Base-by-base conservation (phyloP, 2,329 filamentous ascomycete species). In the Diplocarpon rosae region DNA sequence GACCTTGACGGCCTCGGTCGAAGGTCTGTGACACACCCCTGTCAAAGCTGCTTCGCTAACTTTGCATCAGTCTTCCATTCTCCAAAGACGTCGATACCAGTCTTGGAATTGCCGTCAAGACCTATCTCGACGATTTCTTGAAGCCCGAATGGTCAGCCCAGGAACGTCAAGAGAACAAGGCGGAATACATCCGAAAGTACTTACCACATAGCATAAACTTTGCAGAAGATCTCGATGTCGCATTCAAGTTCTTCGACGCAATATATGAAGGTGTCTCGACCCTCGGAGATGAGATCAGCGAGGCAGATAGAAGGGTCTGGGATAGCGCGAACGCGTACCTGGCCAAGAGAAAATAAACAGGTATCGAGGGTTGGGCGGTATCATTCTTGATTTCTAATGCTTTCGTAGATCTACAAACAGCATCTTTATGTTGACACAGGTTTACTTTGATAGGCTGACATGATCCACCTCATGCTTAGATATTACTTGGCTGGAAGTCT, bases 21-120 rank as follows among this genome's bases (percentile, higher is more conserved):
- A 53, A 76, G 75, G 86, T 90, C 71, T 59, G 76, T 65, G 33
- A 31, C 33, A 30, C 39, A 13, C 51, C 16, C 13, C 12, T n/a
- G 10, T 3, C 13, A 1, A 9, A 7, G 6, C 1, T 6, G 15
- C 17, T 20, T 43, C 30, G 32, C 42, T 53, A 50, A 53, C 17
- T 27, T 38, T 35, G 3, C 24, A 29, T 27, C 41, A 78, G 74
- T 43, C 66, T 88, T 3, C 83, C 83, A 8, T 85, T 88, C 60
- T 65, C 76, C 15, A 68, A 72, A 14, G 79, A 85, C 51, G 79
- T 82, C 10, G 83, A 89, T 57, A 81, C 85, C 38, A 82, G 78
- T 11, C 72, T 92, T 29, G 84, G 82, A 24, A 85, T 92, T 49
- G 84, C 85, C 1, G 78, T 88, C 33, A 85, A 87, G 63, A 86